Evolutionary conservation across 140 eudicot genomes (phyloP).

Genomic region (Anethum foeniculum): DNA sequence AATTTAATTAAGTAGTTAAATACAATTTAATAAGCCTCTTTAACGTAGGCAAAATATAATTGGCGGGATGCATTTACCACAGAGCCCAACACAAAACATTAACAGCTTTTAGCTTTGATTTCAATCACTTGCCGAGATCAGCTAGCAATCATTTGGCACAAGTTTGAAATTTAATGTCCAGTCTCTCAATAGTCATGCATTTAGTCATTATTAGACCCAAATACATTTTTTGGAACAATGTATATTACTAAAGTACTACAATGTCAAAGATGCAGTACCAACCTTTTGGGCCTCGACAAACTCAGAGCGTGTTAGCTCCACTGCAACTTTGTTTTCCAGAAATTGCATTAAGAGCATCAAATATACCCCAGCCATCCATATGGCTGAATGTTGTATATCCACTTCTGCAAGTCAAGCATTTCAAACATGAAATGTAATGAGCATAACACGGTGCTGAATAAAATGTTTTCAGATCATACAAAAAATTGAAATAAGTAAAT

Average conservation of each 20-base stretch:
- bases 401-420: conserved; percentile 50
- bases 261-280: conserved; percentile 22
- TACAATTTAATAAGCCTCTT: neutral
- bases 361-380: conserved; percentile 96
- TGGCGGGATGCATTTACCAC: neutral
- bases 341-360: conserved; percentile 91
- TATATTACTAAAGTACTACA: neutral
- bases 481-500: neutral
- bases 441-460: neutral
- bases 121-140: neutral
- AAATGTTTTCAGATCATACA: neutral
- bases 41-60: neutral
- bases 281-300: conserved; percentile 97
- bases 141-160: neutral
- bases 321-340: conserved; percentile 90
- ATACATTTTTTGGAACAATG: neutral
- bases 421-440: neutral
- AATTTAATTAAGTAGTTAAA: neutral
- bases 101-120: conserved; percentile 3
- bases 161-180: conserved; percentile 1
- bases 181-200: neutral
- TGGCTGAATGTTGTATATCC: conserved; percentile 84
- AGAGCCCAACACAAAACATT: neutral
- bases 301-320: conserved; percentile 91
- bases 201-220: neutral